A percentile compares a stretch with the other conserved stretches of the same genome.
These are phyloP conservation scores for Chytriomyces sp. DNA, from an alignment of 192 early-diverging fungal genomes.

Conservation along the genomic window DNA sequence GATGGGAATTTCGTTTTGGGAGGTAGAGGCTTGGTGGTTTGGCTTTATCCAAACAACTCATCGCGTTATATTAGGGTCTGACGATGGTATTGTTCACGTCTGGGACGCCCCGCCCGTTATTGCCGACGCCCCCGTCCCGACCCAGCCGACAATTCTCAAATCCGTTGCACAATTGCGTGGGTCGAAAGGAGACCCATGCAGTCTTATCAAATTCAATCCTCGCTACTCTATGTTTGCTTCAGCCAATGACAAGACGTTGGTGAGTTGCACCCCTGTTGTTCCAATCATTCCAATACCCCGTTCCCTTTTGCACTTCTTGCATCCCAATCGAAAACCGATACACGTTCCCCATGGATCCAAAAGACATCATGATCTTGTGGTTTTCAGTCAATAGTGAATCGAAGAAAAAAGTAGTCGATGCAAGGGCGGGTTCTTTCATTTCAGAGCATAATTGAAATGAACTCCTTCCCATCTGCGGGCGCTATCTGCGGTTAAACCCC, in stretches of 20 bases:
- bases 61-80: conserved; percentile 51
- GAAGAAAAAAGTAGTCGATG: too few species aligned
- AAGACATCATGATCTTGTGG: neutral
- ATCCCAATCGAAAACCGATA: too few species aligned
- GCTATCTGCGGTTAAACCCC: too few species aligned
- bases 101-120: conserved; percentile 66
- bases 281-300: neutral
- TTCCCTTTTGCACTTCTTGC: neutral
- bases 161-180: neutral
- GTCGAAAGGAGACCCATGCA: conserved; percentile 42
- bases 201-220: conserved; percentile 75
- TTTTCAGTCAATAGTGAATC: too few species aligned
- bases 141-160: neutral
- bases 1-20: conserved; percentile 73
- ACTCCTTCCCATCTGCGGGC: too few species aligned
- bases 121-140: conserved; percentile 28
- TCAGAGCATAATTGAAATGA: too few species aligned
- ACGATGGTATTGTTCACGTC: conserved; percentile 64
- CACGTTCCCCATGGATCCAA: conserved; percentile 14
- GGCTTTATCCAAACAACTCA: conserved; percentile 18
- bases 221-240: conserved; percentile 72
- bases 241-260: conserved; percentile 62
- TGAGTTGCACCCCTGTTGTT: conserved; percentile 41
- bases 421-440: too few species aligned
- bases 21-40: conserved; percentile 39